Conservation (phyloP, 306 rosid species). For the Albizia julibrissin region DNA sequence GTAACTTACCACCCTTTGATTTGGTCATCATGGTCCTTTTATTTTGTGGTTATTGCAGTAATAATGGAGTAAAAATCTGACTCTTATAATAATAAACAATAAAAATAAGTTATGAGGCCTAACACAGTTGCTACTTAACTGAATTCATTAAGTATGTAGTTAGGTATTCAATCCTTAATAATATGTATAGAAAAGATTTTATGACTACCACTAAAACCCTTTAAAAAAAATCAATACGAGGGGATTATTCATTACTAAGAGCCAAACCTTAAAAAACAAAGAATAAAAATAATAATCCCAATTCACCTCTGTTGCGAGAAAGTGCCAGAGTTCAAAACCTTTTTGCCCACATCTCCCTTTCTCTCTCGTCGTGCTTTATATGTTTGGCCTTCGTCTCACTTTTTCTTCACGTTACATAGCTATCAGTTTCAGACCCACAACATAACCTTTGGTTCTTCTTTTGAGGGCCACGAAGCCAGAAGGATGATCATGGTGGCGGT, state of each 20-base stretch:
- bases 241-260: too few relatives aligned
- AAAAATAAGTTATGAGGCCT: too few relatives aligned
- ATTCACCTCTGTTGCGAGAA: neutral
- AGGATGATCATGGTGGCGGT: constrained; percentile 60
- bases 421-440: neutral
- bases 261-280: too few relatives aligned
- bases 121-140: rapidly evolving
- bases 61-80: neutral
- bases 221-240: too few relatives aligned
- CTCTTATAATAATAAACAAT: neutral
- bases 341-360: constrained; percentile 1
- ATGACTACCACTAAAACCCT: too few relatives aligned
- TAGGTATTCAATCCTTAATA: rapidly evolving
- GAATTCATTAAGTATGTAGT: too few relatives aligned
- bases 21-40: constrained; percentile 8
- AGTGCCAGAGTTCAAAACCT: constrained; percentile 19
- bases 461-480: neutral
- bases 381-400: neutral
- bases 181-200: too few relatives aligned
- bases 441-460: neutral
- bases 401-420: neutral
- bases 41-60: neutral
- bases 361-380: neutral
- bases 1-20: neutral
- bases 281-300: neutral